Percentiles rank a stretch among this genome's conserved stretches.
Evolutionary conservation across 1,139 yeast genomes (phyloP).

Genomic region (Blastobotrys illinoisensis): DNA sequence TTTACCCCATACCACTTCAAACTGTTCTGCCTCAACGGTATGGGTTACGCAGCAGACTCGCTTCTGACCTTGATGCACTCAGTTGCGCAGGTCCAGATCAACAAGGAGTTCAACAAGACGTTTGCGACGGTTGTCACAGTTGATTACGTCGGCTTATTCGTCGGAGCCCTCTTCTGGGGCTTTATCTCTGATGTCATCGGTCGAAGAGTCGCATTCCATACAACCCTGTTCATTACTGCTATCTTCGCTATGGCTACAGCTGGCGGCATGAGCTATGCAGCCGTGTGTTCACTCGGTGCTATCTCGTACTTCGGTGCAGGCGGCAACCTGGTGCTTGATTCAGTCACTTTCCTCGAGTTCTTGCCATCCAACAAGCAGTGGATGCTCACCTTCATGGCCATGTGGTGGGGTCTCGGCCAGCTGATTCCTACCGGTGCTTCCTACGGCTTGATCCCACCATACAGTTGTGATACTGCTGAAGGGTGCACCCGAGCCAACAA

Average conservation of each 20-base stretch:
- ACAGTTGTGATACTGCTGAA: constrained; percentile 40
- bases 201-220: constrained; percentile 50
- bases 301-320: constrained; percentile 48
- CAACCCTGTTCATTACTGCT: constrained; percentile 47
- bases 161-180: constrained; percentile 57
- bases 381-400: constrained; percentile 50
- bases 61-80: constrained; percentile 36
- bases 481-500: constrained; percentile 43
- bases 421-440: constrained; percentile 48
- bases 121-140: constrained; percentile 39
- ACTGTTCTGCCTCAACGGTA: constrained; percentile 36
- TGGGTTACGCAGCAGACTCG: constrained; percentile 63
- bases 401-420: constrained; percentile 60
- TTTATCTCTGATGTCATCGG: constrained; percentile 56
- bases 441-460: constrained; percentile 50
- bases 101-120: constrained; percentile 21
- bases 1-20: constrained; percentile 23
- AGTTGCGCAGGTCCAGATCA: constrained; percentile 34
- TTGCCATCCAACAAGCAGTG: constrained; percentile 48
- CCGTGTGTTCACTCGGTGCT: constrained; percentile 46
- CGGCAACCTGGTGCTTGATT: constrained; percentile 55
- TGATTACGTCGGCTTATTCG: constrained; percentile 45
- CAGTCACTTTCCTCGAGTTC: constrained; percentile 52
- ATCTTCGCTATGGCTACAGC: constrained; percentile 48
- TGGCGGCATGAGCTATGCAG: constrained; percentile 41